These are phyloP conservation scores for Waltergamsia citrina DNA, from an alignment of 2,329 filamentous ascomycete genomes.

Conservation along the genomic window DNA sequence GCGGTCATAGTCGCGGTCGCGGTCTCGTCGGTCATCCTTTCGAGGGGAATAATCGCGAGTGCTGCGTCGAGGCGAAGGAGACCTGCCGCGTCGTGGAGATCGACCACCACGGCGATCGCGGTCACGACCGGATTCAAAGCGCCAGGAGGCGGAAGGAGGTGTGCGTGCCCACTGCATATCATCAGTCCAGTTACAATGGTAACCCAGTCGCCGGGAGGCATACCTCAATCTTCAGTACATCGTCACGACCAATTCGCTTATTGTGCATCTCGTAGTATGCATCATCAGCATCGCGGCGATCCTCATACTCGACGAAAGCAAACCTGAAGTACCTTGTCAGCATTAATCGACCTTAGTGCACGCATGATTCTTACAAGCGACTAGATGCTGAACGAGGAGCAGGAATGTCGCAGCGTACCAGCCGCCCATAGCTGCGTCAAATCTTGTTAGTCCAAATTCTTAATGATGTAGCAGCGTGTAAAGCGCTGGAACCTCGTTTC, in stretches of 20 bases:
- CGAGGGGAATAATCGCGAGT: slow-evolving; percentile 76
- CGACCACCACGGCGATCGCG: slow-evolving; percentile 49
- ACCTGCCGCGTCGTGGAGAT: slow-evolving; percentile 59
- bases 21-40: slow-evolving; percentile 75
- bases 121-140: slow-evolving; percentile 86
- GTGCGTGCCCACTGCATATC: slow-evolving; percentile 85
- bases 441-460: neutral
- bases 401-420: slow-evolving; percentile 97
- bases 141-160: slow-evolving; percentile 95
- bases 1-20: slow-evolving; percentile 70
- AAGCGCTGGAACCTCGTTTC: neutral
- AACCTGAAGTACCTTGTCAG: slow-evolving; percentile 46
- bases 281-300: slow-evolving; percentile 94
- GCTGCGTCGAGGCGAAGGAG: slow-evolving; percentile 69
- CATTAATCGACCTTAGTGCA: neutral
- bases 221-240: slow-evolving; percentile 96
- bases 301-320: slow-evolving; percentile 98
- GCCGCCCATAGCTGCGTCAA: slow-evolving; percentile 72
- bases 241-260: slow-evolving; percentile 93
- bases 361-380: slow-evolving; percentile 67
- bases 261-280: slow-evolving; percentile 99
- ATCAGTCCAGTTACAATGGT: neutral
- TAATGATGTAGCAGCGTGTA: no score
- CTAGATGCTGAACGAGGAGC: slow-evolving; percentile 88
- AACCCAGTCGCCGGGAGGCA: slow-evolving; percentile 14